Evolutionary conservation across 2,329 filamentous ascomycete species (phyloP).

Genomic region (Aspergillus sp.): DNA sequence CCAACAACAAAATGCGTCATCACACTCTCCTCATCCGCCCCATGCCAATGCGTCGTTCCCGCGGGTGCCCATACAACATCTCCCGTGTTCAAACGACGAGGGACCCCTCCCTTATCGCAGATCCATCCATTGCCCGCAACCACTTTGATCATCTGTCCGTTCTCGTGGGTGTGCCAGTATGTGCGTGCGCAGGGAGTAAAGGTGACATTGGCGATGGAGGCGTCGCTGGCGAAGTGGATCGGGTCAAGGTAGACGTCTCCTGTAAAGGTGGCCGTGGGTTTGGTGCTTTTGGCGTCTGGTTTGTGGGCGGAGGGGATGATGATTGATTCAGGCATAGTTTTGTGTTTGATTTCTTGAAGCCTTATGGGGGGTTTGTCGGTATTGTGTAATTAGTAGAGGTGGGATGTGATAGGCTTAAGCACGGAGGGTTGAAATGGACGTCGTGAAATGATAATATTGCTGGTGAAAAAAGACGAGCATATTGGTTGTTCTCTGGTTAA

Average conservation of each 20-base stretch:
- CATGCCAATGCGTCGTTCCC: slow-evolving; percentile 51
- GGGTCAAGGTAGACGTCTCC: slow-evolving; percentile 19
- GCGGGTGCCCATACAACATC: slow-evolving; percentile 46
- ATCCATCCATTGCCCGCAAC: slow-evolving; percentile 44
- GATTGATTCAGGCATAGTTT: too few relatives aligned
- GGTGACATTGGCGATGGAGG: slow-evolving; percentile 24
- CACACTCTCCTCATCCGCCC: slow-evolving; percentile 42
- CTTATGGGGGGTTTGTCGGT: too few relatives aligned
- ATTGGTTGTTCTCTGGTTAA: too few relatives aligned
- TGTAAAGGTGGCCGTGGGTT: too few relatives aligned
- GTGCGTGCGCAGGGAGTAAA: slow-evolving; percentile 43
- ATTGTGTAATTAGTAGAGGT: too few relatives aligned
- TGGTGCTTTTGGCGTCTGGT: too few relatives aligned
- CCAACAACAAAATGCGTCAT: slow-evolving; percentile 39
- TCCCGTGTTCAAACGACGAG: slow-evolving; percentile 22
- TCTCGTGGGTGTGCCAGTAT: slow-evolving; percentile 50
- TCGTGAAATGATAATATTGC: too few relatives aligned
- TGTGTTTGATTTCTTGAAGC: too few relatives aligned
- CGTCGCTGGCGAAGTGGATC: slow-evolving; percentile 26
- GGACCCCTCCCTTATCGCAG: slow-evolving; percentile 45
- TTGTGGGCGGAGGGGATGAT: too few relatives aligned
- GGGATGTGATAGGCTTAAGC: too few relatives aligned
- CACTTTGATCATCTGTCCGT: slow-evolving; percentile 48
- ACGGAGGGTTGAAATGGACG: too few relatives aligned
- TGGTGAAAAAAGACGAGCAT: too few relatives aligned